A percentile compares a stretch with the other conserved stretches of the same genome.
Evolutionary conservation across 2,329 filamentous ascomycete genomes (phyloP).

Genomic region (Cytospora leucostoma): DNA sequence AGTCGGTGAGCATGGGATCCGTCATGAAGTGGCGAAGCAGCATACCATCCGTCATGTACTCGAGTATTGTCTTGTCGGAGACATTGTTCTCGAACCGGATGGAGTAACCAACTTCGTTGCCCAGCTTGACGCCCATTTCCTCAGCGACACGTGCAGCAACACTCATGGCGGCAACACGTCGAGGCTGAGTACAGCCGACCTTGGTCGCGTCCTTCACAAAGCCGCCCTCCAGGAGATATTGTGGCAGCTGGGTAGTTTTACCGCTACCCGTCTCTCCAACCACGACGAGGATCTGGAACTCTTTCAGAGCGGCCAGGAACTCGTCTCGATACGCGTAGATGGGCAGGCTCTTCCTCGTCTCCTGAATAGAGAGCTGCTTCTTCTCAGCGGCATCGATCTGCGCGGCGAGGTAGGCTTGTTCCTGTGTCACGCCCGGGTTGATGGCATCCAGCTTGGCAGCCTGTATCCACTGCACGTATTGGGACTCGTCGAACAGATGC

Average conservation of each 20-base stretch:
- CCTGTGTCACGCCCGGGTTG: conserved; percentile 72
- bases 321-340: conserved; percentile 87
- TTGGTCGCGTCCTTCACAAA: conserved; percentile 83
- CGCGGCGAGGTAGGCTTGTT: conserved; percentile 76
- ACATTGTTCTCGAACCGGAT: conserved; percentile 95
- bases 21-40: conserved; percentile 86
- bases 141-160: conserved; percentile 95
- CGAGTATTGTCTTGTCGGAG: conserved; percentile 85
- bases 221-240: conserved; percentile 89
- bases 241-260: conserved; percentile 93
- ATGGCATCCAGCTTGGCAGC: conserved; percentile 65
- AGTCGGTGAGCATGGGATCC: conserved; percentile 78
- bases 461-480: conserved; percentile 74
- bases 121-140: conserved; percentile 86
- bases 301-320: conserved; percentile 80
- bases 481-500: conserved; percentile 87
- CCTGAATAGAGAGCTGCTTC: conserved; percentile 84
- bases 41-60: conserved; percentile 99
- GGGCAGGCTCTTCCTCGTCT: conserved; percentile 85
- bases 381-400: conserved; percentile 88
- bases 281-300: conserved; percentile 86
- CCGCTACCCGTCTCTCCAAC: conserved; percentile 94
- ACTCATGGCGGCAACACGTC: conserved; percentile 95
- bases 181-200: conserved; percentile 90
- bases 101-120: conserved; percentile 89